Percentiles rank a stretch among this genome's conserved stretches.
Evolutionary conservation across 2,329 filamentous ascomycete genomes (phyloP).

Genomic region (Penicillium frequentans): DNA sequence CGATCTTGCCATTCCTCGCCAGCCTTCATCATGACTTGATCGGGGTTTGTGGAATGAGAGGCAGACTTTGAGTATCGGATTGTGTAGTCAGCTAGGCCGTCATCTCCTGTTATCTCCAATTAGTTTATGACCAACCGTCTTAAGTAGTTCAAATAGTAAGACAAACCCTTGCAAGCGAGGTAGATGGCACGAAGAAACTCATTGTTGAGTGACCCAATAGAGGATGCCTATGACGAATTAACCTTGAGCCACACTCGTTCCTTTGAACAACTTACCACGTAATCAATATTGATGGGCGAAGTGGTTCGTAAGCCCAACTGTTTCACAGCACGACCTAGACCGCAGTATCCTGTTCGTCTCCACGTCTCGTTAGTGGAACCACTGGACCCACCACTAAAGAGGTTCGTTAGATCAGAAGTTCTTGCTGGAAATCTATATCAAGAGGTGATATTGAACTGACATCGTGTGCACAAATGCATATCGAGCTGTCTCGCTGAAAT

Average conservation of each 20-base stretch:
- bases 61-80: conserved; percentile 35
- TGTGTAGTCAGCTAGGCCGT: conserved; percentile 45
- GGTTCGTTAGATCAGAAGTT: conserved; percentile 1
- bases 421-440: not conserved
- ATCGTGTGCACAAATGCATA: conserved; percentile 85
- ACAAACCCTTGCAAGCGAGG: conserved; percentile 56
- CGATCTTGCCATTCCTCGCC: conserved; percentile 48
- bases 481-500: conserved; percentile 71
- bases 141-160: not conserved
- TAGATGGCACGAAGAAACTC: conserved; percentile 64
- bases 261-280: conserved; percentile 55
- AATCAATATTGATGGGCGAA: conserved; percentile 66
- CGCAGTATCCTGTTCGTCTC: conserved; percentile 67
- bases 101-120: conserved; percentile 36
- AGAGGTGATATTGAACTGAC: conserved; percentile 48
- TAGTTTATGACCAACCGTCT: not conserved
- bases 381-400: conserved; percentile 54
- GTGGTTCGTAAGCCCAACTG: conserved; percentile 61
- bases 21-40: conserved; percentile 17
- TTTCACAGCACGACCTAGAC: conserved; percentile 67
- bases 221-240: conserved; percentile 62
- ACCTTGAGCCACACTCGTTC: not conserved
- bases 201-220: conserved; percentile 72
- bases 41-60: conserved; percentile 43
- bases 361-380: conserved; percentile 39